phyloP scores from a whole-genome alignment of 202 grass and related monocot species.

The Bolboschoenoplectus hybrid region DNA sequence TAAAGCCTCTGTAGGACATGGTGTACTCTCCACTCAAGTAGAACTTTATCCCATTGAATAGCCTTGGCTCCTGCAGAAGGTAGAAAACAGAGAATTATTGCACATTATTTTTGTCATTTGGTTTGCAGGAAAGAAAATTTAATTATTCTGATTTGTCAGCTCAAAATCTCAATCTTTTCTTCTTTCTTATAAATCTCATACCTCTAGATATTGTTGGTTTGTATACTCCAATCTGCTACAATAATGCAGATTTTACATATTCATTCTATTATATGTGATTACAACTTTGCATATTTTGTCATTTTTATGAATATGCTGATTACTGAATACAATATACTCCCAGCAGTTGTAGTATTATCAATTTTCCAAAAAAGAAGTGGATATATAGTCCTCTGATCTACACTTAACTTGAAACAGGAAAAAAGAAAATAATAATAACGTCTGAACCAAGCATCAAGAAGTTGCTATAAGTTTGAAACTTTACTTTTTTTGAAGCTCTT shows the following conservation, averaged over 20 bases:
- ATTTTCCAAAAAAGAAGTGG: not conserved
- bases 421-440: not conserved
- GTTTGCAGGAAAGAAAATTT: not conserved
- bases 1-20: conserved; percentile 65
- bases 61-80: conserved; percentile 62
- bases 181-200: too few species aligned
- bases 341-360: not conserved
- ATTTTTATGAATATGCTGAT: not conserved
- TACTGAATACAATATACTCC: not conserved
- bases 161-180: not conserved
- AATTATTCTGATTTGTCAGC: not conserved
- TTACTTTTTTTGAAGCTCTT: conserved; percentile 59
- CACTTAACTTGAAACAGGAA: not conserved
- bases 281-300: not conserved
- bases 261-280: not conserved
- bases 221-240: not conserved
- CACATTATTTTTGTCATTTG: not conserved
- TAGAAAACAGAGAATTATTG: not conserved
- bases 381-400: not conserved
- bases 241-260: not conserved
- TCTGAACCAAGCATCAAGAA: conserved; percentile 6
- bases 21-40: conserved; percentile 79
- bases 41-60: conserved; percentile 56
- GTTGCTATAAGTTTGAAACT: not conserved
- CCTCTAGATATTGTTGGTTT: not conserved